Base-by-base conservation (phyloP, 2,329 filamentous ascomycete species). In the Didymella exigua region DNA sequence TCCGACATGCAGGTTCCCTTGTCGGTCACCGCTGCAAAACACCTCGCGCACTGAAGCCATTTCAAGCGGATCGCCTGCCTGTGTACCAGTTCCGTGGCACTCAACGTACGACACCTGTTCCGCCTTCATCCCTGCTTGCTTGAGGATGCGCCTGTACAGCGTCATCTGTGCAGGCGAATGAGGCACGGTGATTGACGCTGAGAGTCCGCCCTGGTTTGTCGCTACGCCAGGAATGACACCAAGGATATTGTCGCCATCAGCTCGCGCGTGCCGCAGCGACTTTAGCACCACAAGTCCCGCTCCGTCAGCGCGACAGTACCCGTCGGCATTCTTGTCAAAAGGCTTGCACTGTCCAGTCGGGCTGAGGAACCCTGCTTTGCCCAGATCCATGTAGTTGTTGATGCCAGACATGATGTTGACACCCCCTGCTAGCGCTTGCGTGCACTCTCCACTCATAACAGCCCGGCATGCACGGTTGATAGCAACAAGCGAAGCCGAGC, bases 221-320 rank as follows among this genome's bases (percentile, higher is more conserved):
- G 10, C 30, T n/a, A 33, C 30, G 10, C 30, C 30, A n/a, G 11
- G 30, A 38, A 83, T 78, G 0, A 81, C 73, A 4, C 73, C 82
- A 0, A 78, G 54, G 29, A 85, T 78, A 5, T 71, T 67, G 58
- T 70, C 83, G 2, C 79, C 79, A 44, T 85, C 82, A 1, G 73
- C 73, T 16, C 79, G 44, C 1, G 83, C 83, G 62, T 81, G 75
- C 69, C 73, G 2, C 11, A 33, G 30, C 30, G 10, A 14, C n/a
- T 33, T 33, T 13, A 33, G 30, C 10, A 33, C 30, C 5, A 85
- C 71, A 3, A 78, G 69, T 0, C 75, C 81, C 19, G 79, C 73
- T 9, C 75, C 82, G 44, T 85, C 83, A 2, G 53, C 62, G 6
- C 83, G 77, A 55, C 81, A 83, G 58, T 84, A 85, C 4, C 83